Base-by-base conservation (phyloP, 1,139 yeast species). In the Suhomyces panamericanus region DNA sequence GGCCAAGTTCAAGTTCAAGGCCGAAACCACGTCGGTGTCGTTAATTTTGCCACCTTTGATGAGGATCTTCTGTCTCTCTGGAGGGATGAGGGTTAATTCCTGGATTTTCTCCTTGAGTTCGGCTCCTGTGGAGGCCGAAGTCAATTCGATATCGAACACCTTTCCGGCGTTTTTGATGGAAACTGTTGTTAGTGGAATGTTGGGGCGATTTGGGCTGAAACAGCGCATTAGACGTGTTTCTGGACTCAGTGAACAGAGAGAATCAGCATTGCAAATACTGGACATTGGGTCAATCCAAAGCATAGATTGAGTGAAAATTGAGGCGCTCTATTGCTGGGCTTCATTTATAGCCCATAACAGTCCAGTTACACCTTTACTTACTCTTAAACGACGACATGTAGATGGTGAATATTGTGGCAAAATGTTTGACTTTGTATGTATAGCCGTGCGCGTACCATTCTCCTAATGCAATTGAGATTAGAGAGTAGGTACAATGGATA, bases 151-250 rank as follows among this genome's bases (percentile, higher is more conserved):
- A 16, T 87, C 86, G 64, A 87, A 83, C 4, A 81, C 73, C 59
- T 89, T 89, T 32, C 98, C 97, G 2, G 95, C 83, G 67, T 91
- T 91, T 62, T 87, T 88, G 47, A 91, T 85, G 40, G 73, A 70
- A 38, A 82, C 80, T 69, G 26, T 17, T 27, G 60, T 55, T 55
- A 56, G 60, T 55, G 15, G n/a, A 3, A 6, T 8, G 29, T 26
- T 26, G 8, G 24, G 24, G 24, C 9, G 24, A 20, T 20, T 20
- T 20, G 8, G 6, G 8, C 8, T 20, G 24, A 20, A 20, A 5
- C 24, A 20, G 2, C 2, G 24, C 24, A 20, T 4, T 4, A 20
- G 24, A 20, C 24, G 9, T 7, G 24, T 6, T 5, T 20, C 8
- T 20, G 24, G 24, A 4, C 24, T 7, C 24, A 20, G 24, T 20